Base-by-base conservation (phyloP, 2,329 filamentous ascomycete species). In the Cercospora sp. region DNA sequence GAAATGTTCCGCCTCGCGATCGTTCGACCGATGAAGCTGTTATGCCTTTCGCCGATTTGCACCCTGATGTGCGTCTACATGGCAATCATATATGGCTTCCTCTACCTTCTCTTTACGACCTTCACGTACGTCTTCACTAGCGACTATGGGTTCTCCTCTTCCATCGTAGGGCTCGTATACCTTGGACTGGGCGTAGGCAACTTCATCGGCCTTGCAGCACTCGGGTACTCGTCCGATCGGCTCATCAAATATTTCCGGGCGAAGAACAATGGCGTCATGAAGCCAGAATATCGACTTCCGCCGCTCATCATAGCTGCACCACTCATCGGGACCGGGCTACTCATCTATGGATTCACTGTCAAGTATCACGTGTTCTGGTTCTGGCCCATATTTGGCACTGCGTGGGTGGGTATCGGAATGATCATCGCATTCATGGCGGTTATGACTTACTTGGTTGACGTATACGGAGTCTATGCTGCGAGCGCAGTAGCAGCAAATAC, bases 401-500 rank as follows among this genome's bases (percentile, higher is more conserved):
- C 73, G 1, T 67, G 75, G 37, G 68, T 76, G 10, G 75, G 75
- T 13, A 57, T 77, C 2, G 76, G 74, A 0, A n/a, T 77, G 37
- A 73, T 77, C 2, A 70, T 68, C 0, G 68, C 65, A 10, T 74
- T 77, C 66, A 75, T 76, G 71, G 72, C 72, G 37, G 72, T 76
- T 18, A 73, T 74, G 65, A 88, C 87, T 3, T 92, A 92, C 72
- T 82, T 91, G 3, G 85, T 91, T 30, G 89, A 91, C 66, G 83
- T 85, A 1, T 90, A 86, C 73, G 81, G 83, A 0, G 77, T 83
- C 67, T 86, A 89, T 70, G 86, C 88, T 0, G 88, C 89, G n/a
- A 85, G 83, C 3, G 89, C 88, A 0, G 84, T 91, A 1, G 89
- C 90, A 0, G 89, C 88, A 1, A 89, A 85, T 69, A 89, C 88